These are phyloP conservation scores for Holtermanniella nyarrowii DNA, from an alignment of 768 basidiomycete species.

Conservation along the genomic window DNA sequence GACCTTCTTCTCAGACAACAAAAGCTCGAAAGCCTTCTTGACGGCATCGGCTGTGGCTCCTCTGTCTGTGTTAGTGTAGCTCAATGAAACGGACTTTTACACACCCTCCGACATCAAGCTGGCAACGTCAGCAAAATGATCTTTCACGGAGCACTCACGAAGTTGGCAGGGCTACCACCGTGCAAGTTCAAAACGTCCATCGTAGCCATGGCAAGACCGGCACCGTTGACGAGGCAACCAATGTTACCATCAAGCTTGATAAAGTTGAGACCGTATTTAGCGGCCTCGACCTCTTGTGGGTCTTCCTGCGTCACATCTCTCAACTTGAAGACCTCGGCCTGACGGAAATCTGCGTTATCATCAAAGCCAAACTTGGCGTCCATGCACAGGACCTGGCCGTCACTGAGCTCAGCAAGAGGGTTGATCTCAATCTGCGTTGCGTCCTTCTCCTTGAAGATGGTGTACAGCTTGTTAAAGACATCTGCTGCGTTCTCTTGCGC, in stretches of 20 bases:
- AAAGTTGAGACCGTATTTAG: slow-evolving; percentile 91
- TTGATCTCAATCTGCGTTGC: slow-evolving; percentile 99
- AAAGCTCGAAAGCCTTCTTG: slow-evolving; percentile 97
- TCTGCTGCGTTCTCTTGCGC: slow-evolving; percentile 78
- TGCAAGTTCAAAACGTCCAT: slow-evolving; percentile 98
- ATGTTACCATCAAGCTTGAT: slow-evolving; percentile 97
- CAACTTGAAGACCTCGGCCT: slow-evolving; percentile 74
- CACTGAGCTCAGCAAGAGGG: slow-evolving; percentile 82
- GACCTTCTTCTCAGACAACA: slow-evolving; percentile 79
- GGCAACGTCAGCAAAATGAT: neutral
- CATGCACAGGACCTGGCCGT: slow-evolving; percentile 95
- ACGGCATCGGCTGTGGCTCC: slow-evolving; percentile 99
- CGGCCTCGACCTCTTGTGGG: slow-evolving; percentile 93
- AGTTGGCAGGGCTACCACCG: slow-evolving; percentile 92
- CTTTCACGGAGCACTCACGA: slow-evolving; percentile 42
- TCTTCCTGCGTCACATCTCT: slow-evolving; percentile 93
- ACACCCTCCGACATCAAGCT: slow-evolving; percentile 88
- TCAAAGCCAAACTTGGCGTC: slow-evolving; percentile 99
- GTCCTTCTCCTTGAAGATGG: slow-evolving; percentile 96
- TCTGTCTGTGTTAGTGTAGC: slow-evolving; percentile 3
- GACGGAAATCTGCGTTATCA: slow-evolving; percentile 97
- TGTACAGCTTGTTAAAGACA: slow-evolving; percentile 87
- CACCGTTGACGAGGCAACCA: slow-evolving; percentile 96
- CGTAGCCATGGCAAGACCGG: slow-evolving; percentile 97
- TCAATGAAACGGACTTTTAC: slow-evolving; percentile 14